Evolutionary conservation across 345 rosid genomes (phyloP), one percentile per base, ranked within the genome.

Genomic region (Sisymbrium irio): DNA sequence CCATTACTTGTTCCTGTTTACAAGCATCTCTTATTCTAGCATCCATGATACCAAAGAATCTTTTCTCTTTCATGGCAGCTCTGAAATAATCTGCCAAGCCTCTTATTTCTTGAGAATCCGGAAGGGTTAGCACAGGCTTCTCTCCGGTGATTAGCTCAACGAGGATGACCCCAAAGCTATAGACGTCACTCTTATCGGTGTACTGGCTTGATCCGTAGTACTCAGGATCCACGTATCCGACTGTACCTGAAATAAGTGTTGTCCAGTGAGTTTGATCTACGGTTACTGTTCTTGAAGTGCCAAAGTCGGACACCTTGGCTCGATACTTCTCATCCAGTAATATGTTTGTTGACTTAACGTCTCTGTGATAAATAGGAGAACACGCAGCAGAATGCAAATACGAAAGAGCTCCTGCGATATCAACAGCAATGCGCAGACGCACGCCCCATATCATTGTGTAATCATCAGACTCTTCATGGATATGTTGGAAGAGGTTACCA

Each of bases 141-240:
- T 37, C 46, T 37, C 65, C 65, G 19, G 65, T 60, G 2, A 60
- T 20, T 0, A 60, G 46, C 46, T 60, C 65, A 37, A 37, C 65
- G 12, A 60, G 46, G 46, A 60, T 4, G 32, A 60, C 65, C 7
- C 65, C 65, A 40, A 61, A 61, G 65, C 65, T 61, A 22, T 60
- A 60, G 3, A 37, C 65, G 19, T 60, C 65, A 39, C 65, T 37
- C 32, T 60, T 60, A 1, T 60, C 32, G 11, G 65, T 60, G 7
- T 60, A 60, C 5, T 60, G 65, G 65, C 65, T 60, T 4, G 47
- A 60, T 1, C 65, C 65, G 25, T 60, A 60, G 46, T 60, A 60
- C 46, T 60, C 65, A 37, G 65, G 46, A 37, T 60, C 65, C 65
- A 60, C 32, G 25, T 60, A 60, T 20, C 65, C 88, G 10, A 84